These are phyloP conservation scores for Jatropha multifida DNA, from an alignment of 441 rosid species.

Conservation along the genomic window DNA sequence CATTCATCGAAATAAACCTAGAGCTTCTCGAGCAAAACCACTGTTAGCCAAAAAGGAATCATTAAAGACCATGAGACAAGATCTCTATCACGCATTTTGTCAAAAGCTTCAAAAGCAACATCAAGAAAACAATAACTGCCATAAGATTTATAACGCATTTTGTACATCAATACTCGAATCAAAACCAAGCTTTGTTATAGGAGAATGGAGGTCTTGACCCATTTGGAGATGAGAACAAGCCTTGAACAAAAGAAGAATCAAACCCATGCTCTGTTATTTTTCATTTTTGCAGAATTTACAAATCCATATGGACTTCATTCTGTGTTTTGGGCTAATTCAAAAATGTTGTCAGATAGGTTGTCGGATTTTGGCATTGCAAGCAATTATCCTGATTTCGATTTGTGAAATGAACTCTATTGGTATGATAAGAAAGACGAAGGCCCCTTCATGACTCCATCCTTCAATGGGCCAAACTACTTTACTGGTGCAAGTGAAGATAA, in stretches of 20 bases:
- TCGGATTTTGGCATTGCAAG: slow-evolving; percentile 90
- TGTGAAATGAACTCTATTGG: slow-evolving; percentile 61
- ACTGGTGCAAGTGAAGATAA: slow-evolving; percentile 71
- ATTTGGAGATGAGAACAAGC: slow-evolving; percentile 36
- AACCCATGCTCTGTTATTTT: neutral
- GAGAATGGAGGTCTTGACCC: slow-evolving; percentile 35
- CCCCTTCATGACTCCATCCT: slow-evolving; percentile 65
- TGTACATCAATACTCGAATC: slow-evolving; percentile 28
- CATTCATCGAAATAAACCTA: slow-evolving; percentile 61
- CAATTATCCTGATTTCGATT: slow-evolving; percentile 58
- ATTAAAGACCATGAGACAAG: slow-evolving; percentile 76
- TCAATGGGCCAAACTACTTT: slow-evolving; percentile 54
- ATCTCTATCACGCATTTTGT: slow-evolving; percentile 51
- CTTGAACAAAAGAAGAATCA: slow-evolving; percentile 36
- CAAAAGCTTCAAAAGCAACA: slow-evolving; percentile 48
- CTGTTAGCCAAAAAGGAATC: slow-evolving; percentile 66
- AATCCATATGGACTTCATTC: slow-evolving; percentile 86
- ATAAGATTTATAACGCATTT: slow-evolving; percentile 40
- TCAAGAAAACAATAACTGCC: slow-evolving; percentile 43
- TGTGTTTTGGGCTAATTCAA: slow-evolving; percentile 49
- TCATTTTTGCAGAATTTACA: slow-evolving; percentile 57
- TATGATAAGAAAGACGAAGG: slow-evolving; percentile 70
- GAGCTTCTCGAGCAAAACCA: slow-evolving; percentile 49
- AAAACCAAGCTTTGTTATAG: slow-evolving; percentile 39
- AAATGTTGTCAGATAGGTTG: slow-evolving; percentile 64